Conservation (phyloP, 371 early-diverging fungal genomes). For the Apophysomyces sp. region DNA sequence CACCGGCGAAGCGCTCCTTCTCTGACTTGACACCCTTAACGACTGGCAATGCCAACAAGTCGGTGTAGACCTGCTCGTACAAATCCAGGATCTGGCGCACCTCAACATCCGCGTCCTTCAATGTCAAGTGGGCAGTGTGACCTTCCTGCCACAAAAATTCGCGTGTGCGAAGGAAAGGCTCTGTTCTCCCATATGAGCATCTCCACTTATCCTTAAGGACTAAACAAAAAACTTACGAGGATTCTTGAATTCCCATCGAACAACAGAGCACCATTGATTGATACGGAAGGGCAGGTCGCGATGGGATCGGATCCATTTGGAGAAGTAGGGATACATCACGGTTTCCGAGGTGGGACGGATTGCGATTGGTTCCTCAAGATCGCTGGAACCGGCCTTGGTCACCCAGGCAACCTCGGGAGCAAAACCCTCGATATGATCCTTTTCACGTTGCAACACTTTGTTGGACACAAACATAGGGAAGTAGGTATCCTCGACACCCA, state of each 20-base stretch:
- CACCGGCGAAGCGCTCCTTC: conserved; percentile 99
- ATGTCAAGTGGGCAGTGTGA: conserved; percentile 96
- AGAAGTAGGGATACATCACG: conserved; percentile 99
- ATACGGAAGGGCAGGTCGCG: conserved; percentile 98
- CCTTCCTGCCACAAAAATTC: conserved; percentile 99
- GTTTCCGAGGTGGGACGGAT: conserved; percentile 99
- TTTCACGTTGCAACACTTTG: conserved; percentile 92
- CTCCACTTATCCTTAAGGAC: background rate
- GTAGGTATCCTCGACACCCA: conserved; percentile 98
- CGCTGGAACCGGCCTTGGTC: conserved; percentile 94
- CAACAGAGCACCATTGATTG: conserved; percentile 99
- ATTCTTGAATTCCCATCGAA: conserved; percentile 99
- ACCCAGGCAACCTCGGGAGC: conserved; percentile 99
- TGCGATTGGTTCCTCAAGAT: conserved; percentile 97
- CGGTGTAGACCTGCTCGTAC: conserved; percentile 97
- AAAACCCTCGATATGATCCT: conserved; percentile 99
- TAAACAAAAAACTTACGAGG: conserved; percentile 67
- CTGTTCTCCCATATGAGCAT: conserved; percentile 25
- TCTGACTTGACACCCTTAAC: conserved; percentile 99
- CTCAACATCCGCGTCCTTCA: conserved; percentile 92
- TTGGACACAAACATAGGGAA: conserved; percentile 99
- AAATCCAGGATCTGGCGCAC: conserved; percentile 93
- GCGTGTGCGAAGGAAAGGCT: conserved; percentile 99
- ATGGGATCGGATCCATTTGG: conserved; percentile 99
- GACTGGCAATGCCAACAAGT: conserved; percentile 98